phyloP scores from a whole-genome alignment of 805 yeast species.

The Kazachstania africana region DNA sequence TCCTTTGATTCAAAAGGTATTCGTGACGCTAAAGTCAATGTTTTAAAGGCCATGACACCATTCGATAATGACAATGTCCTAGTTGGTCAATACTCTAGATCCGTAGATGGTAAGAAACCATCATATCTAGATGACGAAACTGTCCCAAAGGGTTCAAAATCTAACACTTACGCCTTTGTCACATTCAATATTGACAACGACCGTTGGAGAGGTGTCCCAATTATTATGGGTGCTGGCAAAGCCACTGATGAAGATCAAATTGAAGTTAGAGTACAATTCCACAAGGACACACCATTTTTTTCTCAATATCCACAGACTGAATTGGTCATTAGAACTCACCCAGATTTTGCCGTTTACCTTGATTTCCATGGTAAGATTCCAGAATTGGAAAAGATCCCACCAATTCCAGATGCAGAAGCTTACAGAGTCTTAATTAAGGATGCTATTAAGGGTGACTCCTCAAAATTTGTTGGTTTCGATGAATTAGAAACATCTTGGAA shows the following conservation, averaged over 20 bases:
- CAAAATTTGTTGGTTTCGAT: constrained; percentile 94
- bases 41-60: constrained; percentile 65
- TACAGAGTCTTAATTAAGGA: constrained; percentile 91
- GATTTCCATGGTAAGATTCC: constrained; percentile 89
- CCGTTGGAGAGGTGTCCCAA: constrained; percentile 97
- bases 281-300: constrained; percentile 73
- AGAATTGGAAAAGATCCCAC: constrained; percentile 82
- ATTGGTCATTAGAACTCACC: constrained; percentile 86
- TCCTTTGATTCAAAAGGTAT: constrained; percentile 82
- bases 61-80: constrained; percentile 55
- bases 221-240: constrained; percentile 93
- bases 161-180: constrained; percentile 85
- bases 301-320: constrained; percentile 76
- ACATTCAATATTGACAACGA: constrained; percentile 72
- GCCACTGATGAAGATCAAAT: constrained; percentile 89
- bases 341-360: constrained; percentile 84
- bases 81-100: constrained; percentile 75
- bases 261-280: constrained; percentile 86
- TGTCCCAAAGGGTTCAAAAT: constrained; percentile 61
- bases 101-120: constrained; percentile 82
- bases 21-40: constrained; percentile 91
- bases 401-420: too few species aligned
- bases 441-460: constrained; percentile 80
- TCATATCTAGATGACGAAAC: constrained; percentile 86
- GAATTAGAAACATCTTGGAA: constrained; percentile 91